Conservation (phyloP, 1,284 basidiomycete species). For the Singerocomus inundabilis region DNA sequence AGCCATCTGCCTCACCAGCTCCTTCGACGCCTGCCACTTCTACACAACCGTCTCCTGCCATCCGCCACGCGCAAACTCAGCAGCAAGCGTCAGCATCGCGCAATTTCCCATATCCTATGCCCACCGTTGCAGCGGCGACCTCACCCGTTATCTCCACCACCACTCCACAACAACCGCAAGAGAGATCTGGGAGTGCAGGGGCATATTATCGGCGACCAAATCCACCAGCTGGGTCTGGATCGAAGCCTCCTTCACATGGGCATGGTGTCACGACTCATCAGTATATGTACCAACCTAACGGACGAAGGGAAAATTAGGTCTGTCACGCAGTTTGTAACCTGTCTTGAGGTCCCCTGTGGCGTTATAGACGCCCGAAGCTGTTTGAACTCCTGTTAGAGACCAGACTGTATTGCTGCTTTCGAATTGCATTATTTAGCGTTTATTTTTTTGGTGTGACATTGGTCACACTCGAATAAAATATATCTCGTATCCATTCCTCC, state of each 20-base stretch:
- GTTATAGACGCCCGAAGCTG: not conserved
- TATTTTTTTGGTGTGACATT: conserved; percentile 17
- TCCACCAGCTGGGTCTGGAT: conserved; percentile 26
- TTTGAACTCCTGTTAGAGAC: conserved; percentile 9
- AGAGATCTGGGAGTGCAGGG: conserved; percentile 29
- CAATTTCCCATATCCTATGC: conserved; percentile 47
- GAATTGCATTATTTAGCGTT: conserved; percentile 18
- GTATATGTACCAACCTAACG: conserved; percentile 47
- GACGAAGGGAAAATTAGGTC: conserved; percentile 30
- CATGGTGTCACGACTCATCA: conserved; percentile 38
- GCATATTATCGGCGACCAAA: conserved; percentile 39
- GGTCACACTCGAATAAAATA: conserved; percentile 17
- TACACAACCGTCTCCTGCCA: conserved; percentile 31
- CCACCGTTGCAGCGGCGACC: conserved; percentile 41
- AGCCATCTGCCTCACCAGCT: conserved; percentile 30
- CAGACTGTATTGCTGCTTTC: conserved; percentile 6
- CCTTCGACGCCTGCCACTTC: conserved; percentile 35
- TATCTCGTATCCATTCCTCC: not conserved
- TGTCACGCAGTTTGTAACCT: not conserved
- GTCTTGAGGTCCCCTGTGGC: conserved; percentile 6
- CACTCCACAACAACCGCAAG: conserved; percentile 28
- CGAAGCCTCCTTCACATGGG: conserved; percentile 36
- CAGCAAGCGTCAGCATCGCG: conserved; percentile 29
- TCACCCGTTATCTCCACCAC: conserved; percentile 38
- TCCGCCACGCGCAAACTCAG: conserved; percentile 34